Evolutionary conservation across 2,329 filamentous ascomycete species (phyloP).

Genomic region (Ramichloridium luteum): DNA sequence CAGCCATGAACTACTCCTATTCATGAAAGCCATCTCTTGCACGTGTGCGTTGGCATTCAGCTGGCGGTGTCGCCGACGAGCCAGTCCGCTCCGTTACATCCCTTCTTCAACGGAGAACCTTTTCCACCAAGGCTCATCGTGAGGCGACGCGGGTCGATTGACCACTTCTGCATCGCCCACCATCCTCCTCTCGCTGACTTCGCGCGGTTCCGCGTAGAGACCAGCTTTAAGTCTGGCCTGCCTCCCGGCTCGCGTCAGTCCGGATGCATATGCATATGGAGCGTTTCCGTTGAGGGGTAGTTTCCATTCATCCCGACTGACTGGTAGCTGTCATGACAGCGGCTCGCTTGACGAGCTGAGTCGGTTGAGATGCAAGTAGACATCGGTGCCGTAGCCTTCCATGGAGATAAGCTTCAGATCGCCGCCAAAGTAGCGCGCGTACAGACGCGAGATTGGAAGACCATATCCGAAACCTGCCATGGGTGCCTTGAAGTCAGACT

Average conservation of each 20-base stretch:
- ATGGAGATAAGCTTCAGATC: slow-evolving; percentile 97
- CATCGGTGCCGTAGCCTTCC: slow-evolving; percentile 99
- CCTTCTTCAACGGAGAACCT: slow-evolving; percentile 39
- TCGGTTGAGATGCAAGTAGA: slow-evolving; percentile 94
- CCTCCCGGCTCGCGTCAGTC: slow-evolving; percentile 35
- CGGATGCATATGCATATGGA: slow-evolving; percentile 33
- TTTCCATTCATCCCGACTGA: slow-evolving; percentile 63
- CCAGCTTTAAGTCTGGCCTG: slow-evolving; percentile 16
- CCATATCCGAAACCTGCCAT: slow-evolving; percentile 99
- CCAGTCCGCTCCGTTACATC: no score
- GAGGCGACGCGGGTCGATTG: slow-evolving; percentile 34
- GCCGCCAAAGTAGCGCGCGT: slow-evolving; percentile 93
- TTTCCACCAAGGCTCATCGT: slow-evolving; percentile 31
- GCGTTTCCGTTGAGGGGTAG: slow-evolving; percentile 7
- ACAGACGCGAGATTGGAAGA: slow-evolving; percentile 82
- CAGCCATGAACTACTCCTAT: no score
- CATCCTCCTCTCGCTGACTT: slow-evolving; percentile 77
- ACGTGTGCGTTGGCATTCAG: no score
- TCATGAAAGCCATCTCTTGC: no score
- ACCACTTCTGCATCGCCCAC: slow-evolving; percentile 80
- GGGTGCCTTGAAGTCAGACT: slow-evolving; percentile 97
- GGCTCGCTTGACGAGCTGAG: slow-evolving; percentile 92
- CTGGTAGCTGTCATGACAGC: slow-evolving; percentile 76
- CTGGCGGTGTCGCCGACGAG: no score
- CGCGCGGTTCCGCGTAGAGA: slow-evolving; percentile 25